These are phyloP conservation scores for Cenchrus purpureus DNA, from an alignment of 176 grass and related monocot genomes.

Conservation along the genomic window DNA sequence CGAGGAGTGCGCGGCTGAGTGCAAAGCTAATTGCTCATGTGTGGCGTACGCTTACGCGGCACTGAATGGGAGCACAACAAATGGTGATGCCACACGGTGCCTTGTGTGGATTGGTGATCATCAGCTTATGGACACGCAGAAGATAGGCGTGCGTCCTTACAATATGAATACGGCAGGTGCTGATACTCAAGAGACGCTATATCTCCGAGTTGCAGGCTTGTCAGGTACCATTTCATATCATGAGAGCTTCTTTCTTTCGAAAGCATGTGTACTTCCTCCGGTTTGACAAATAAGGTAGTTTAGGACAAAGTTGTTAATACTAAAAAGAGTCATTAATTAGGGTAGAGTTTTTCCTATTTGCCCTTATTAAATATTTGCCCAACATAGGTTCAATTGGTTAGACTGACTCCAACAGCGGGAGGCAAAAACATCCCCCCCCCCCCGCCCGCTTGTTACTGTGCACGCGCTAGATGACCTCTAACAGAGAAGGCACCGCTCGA, in stretches of 20 bases:
- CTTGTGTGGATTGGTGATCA: constrained; percentile 37
- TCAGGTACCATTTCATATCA: background rate
- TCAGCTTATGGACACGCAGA: constrained; percentile 39
- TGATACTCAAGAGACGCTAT: constrained; percentile 37
- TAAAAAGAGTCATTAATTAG: too few species aligned
- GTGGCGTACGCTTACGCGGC: constrained; percentile 50
- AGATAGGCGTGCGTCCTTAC: background rate
- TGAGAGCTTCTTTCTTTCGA: background rate
- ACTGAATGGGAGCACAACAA: background rate
- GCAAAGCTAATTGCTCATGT: constrained; percentile 54
- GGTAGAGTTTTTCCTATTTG: too few species aligned
- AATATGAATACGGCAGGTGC: background rate
- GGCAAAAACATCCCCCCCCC: too few species aligned
- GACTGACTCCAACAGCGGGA: too few species aligned
- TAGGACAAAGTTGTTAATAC: too few species aligned
- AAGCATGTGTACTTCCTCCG: too few species aligned
- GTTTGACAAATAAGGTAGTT: too few species aligned
- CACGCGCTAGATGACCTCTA: too few species aligned
- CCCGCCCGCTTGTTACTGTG: too few species aligned
- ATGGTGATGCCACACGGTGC: constrained; percentile 8
- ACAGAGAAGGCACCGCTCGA: too few species aligned
- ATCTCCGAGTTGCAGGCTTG: constrained; percentile 31
- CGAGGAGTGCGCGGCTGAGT: constrained; percentile 35
- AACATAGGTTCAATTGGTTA: too few species aligned
- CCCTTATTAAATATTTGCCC: too few species aligned